Evolutionary conservation across 257 asterid genomes (phyloP), one percentile per base, ranked within the genome.

Genomic region (Lavandula angustifolia): DNA sequence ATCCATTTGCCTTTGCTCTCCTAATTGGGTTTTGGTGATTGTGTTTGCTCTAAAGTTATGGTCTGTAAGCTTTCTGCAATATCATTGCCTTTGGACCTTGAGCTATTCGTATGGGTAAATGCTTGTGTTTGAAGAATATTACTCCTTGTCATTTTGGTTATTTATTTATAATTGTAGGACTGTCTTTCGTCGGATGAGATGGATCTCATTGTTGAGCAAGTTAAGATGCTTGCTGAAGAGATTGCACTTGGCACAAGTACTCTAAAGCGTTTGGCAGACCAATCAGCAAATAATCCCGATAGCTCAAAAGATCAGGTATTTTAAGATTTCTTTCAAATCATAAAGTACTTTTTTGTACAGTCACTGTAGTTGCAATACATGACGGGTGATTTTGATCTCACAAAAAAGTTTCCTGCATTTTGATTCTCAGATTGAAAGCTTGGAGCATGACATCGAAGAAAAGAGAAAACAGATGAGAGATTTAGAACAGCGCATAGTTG

Each of bases 161-260:
- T 40, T 53, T 69, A 46, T 58, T 72, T 54, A 48, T 70, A 62
- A 48, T 54, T 76, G 60, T 65, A 94, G 99, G 88, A 80, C 64
- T 90, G 85, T 55, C 69, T 81, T 70, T 38, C 79, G 71, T 80
- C 92, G 9, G 95, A 94, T 78, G 87, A 90, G 79, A 83, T 84
- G 87, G 99, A 94, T 73, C 92, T 94, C 66, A 83, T 94, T 32
- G 92, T 73, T 73, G 97, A 94, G 87, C 99, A 94, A 80, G 88
- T 86, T 16, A 94, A 94, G 86, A 84, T 94, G 96, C 95, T 94
- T 75, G 88, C 95, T 49, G 98, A 95, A 52, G 99, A 94, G 79
- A 94, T 87, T 76, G 99, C 96, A 50, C 84, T 94, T 51, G 77
- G 84, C 73, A 82, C 89, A 69, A 94, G 99, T 79, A 85, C 95